Conservation (phyloP, 257 asterid genomes). For the Jacaranda copaia region DNA sequence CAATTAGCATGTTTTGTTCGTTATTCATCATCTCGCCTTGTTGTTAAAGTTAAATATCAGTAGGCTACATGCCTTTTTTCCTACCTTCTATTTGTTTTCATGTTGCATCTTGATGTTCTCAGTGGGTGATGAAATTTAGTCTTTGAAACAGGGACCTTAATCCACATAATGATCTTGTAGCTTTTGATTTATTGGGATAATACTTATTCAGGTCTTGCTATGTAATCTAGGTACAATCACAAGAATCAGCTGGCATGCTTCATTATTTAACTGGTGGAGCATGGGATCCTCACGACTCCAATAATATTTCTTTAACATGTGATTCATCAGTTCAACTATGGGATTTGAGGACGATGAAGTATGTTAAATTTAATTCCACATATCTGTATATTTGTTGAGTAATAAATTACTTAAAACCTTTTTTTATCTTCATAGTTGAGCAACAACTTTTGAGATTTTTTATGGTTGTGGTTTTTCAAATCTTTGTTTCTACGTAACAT, state of each 20-base stretch:
- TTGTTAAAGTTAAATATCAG: slow-evolving; percentile 12
- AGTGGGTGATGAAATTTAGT: slow-evolving; percentile 27
- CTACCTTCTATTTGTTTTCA: neutral
- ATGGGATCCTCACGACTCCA: slow-evolving; percentile 96
- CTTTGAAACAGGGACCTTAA: slow-evolving; percentile 32
- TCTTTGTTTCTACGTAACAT: slow-evolving; percentile 8
- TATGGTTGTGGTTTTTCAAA: slow-evolving; percentile 1
- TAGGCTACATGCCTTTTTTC: neutral
- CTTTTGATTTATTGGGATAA: slow-evolving; percentile 50
- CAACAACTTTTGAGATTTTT: slow-evolving; percentile 15
- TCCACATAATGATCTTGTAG: slow-evolving; percentile 34
- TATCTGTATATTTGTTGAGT: slow-evolving; percentile 26
- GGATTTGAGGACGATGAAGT: slow-evolving; percentile 97
- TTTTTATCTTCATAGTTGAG: slow-evolving; percentile 17
- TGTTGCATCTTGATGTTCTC: slow-evolving; percentile 29
- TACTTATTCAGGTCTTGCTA: slow-evolving; percentile 62
- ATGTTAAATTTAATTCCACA: slow-evolving; percentile 43
- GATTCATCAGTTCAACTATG: slow-evolving; percentile 92
- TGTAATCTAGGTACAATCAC: slow-evolving; percentile 87
- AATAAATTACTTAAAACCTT: slow-evolving; percentile 17
- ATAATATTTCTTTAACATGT: slow-evolving; percentile 69
- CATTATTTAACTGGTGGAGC: slow-evolving; percentile 89
- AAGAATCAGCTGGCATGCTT: slow-evolving; percentile 85
- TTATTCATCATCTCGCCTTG: slow-evolving; percentile 23
- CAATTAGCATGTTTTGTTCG: neutral